Percentiles rank a stretch among this genome's conserved stretches.
These are phyloP conservation scores for Penicillium sp. DNA, from an alignment of 2,329 filamentous ascomycete genomes.

Conservation along the genomic window DNA sequence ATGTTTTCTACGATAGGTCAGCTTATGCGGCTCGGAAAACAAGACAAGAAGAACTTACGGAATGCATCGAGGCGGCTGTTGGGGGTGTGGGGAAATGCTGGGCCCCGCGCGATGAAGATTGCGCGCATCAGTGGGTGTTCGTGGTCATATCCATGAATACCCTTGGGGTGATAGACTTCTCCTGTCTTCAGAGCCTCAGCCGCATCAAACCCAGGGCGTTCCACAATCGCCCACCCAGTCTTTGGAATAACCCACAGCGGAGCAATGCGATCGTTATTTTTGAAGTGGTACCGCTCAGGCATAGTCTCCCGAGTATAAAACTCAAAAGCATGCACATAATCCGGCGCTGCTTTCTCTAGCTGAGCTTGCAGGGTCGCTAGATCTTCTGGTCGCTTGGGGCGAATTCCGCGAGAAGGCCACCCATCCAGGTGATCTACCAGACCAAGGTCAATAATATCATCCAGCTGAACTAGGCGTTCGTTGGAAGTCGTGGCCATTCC, in stretches of 20 bases:
- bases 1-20: conserved; percentile 69
- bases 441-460: conserved; percentile 77
- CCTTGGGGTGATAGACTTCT: conserved; percentile 73
- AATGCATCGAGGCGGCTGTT: conserved; percentile 80
- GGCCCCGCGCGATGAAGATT: conserved; percentile 89
- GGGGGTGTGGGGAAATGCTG: conserved; percentile 82
- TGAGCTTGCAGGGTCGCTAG: conserved; percentile 67
- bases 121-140: conserved; percentile 94
- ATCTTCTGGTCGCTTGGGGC: conserved; percentile 70
- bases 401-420: conserved; percentile 88
- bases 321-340: conserved; percentile 67
- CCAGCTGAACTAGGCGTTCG: conserved; percentile 79
- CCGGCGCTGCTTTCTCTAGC: conserved; percentile 55
- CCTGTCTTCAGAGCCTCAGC: conserved; percentile 64
- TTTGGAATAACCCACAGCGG: conserved; percentile 93
- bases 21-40: neutral
- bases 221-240: conserved; percentile 88
- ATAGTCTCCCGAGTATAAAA: conserved; percentile 86
- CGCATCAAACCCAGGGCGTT: conserved; percentile 75
- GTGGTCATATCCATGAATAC: conserved; percentile 93
- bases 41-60: conserved; percentile 61
- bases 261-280: conserved; percentile 82
- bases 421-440: conserved; percentile 85
- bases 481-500: conserved; percentile 94
- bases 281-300: conserved; percentile 91